These are phyloP conservation scores for Aspergillus leporis DNA, from an alignment of 495 filamentous ascomycete species.

Conservation along the genomic window DNA sequence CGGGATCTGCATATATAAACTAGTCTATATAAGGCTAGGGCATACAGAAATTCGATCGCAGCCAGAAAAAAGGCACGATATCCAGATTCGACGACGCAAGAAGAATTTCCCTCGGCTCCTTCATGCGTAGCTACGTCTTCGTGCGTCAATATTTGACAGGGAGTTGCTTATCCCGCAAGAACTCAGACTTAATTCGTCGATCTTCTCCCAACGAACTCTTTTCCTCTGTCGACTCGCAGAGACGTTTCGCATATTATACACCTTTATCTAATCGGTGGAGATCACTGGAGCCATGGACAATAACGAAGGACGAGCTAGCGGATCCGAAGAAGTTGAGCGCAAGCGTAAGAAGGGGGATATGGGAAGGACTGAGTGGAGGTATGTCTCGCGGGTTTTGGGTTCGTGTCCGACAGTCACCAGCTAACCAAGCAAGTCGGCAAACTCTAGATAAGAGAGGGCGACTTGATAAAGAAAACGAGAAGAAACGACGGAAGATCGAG, in stretches of 20 bases:
- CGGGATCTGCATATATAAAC: background rate
- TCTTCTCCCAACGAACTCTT: background rate
- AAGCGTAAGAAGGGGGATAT: slow-evolving; percentile 63
- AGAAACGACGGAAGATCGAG: slow-evolving; percentile 60
- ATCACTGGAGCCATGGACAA: slow-evolving; percentile 37
- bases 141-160: slow-evolving; percentile 13
- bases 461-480: slow-evolving; percentile 53
- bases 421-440: slow-evolving; percentile 67
- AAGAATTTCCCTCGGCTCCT: slow-evolving; percentile 6
- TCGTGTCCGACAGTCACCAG: slow-evolving; percentile 22
- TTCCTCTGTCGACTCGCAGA: slow-evolving; percentile 2
- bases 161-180: slow-evolving; percentile 9
- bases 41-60: background rate
- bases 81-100: background rate
- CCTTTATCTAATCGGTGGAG: background rate
- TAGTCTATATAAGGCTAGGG: background rate
- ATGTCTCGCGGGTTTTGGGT: slow-evolving; percentile 25
- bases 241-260: slow-evolving; percentile 1
- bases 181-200: slow-evolving; percentile 4
- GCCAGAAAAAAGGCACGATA: background rate
- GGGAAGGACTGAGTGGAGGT: slow-evolving; percentile 67
- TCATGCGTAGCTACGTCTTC: slow-evolving; percentile 19
- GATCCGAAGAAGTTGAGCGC: slow-evolving; percentile 40
- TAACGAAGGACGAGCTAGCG: slow-evolving; percentile 38
- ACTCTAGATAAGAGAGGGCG: slow-evolving; percentile 64